Base-by-base conservation (phyloP, 768 basidiomycete genomes). In the Tremella fuciformis region DNA sequence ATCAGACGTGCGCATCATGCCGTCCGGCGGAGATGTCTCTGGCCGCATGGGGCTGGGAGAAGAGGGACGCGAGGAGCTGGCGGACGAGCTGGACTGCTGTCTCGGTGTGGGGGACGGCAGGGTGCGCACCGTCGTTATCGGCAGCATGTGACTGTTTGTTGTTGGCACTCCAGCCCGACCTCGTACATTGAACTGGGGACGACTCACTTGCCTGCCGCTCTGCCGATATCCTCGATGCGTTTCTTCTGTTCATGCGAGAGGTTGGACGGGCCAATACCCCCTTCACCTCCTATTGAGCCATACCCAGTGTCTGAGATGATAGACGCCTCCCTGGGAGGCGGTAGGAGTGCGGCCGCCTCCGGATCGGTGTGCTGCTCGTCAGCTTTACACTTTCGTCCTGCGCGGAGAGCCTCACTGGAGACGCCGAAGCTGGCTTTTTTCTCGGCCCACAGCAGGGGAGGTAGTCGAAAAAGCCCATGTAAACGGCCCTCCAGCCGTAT, bases 41-140 rank as follows among this genome's bases (percentile, higher is more conserved):
- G 56, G 56, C 34, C 56, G 56, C 13, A 57, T 19, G 16, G 56
- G 56, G 15, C 48, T 50, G 24, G 56, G 56, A 16, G 56, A 57
- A 3, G 48, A 50, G 3, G 56, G 56, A 34, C 56, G 25, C 13
- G 56, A 57, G 2, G 56, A 57, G 15, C 24, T 19, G 11, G 56
- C 18, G 16, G 56, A 50, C n/a, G 56, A 57, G 8, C 48, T 16
- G n/a, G 56, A 34, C 34, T 42, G 48, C 19, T 39, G 16, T 50
- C 18, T 38, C 19, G 53, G 38, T 42, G 53, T 19, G 39, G 42
- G 18, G 4, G 39, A 39, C 8, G 38, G 53, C 29, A 34, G 11
- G 11, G 29, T 34, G 11, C 22, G 18, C 39, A 34, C 21, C 4
- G 48, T 49, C 15, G 9, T 51, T 15, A 39, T 50, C 29, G 56